These are phyloP conservation scores for Trichoderma parareesei DNA, from an alignment of 495 filamentous ascomycete species.

Conservation along the genomic window DNA sequence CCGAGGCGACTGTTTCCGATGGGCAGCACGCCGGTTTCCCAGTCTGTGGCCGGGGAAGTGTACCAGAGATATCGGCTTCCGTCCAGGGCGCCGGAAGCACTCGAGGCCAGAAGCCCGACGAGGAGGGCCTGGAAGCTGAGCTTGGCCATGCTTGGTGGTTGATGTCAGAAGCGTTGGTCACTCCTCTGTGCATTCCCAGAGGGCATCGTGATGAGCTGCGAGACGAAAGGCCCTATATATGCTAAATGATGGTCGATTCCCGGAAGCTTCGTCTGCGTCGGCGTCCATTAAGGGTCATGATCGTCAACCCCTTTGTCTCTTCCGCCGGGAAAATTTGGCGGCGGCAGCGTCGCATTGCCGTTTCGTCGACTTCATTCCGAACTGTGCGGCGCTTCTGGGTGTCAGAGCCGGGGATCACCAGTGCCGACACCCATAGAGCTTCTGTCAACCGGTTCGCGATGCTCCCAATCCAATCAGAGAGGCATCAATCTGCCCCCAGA, in stretches of 20 bases:
- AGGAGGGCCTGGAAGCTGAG: not conserved
- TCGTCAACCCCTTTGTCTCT: not conserved
- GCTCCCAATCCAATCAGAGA: not conserved
- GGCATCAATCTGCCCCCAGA: not conserved
- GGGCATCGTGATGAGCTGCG: not conserved
- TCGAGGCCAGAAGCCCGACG: not conserved
- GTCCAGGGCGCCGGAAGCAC: not conserved
- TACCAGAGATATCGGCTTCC: slow-evolving; percentile 8
- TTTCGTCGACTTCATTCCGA: not conserved
- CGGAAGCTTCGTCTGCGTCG: not conserved
- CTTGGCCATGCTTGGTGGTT: not conserved
- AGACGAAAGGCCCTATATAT: not conserved
- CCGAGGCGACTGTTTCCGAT: slow-evolving; percentile 49
- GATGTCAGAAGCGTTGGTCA: not conserved
- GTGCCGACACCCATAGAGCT: not conserved
- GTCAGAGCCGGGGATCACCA: not conserved
- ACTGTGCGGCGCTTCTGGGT: not conserved
- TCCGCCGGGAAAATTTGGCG: not conserved
- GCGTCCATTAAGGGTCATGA: not conserved
- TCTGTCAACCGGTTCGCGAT: not conserved
- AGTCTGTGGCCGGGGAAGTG: slow-evolving; percentile 2
- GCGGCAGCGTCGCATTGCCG: not conserved
- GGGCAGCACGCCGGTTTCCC: slow-evolving; percentile 13
- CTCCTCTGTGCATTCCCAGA: not conserved
- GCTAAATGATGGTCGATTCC: not conserved